phyloP scores from a whole-genome alignment of 1,139 yeast genomes.

The Sugiyamaella neomexicana region DNA sequence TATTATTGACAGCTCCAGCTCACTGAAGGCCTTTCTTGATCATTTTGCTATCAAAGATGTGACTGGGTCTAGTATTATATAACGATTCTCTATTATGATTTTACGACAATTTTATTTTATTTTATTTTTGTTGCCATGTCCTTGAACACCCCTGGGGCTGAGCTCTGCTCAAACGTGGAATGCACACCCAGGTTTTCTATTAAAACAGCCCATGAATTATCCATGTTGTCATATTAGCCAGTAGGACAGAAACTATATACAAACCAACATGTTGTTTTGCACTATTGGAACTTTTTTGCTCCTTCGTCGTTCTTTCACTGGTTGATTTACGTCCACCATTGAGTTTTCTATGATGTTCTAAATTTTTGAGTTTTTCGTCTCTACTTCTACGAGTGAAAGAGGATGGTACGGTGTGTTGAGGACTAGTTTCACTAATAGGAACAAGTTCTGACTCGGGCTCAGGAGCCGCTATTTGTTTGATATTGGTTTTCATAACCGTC shows the following conservation, averaged over 20 bases:
- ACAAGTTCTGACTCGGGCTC: constrained; percentile 1
- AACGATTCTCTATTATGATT: not conserved
- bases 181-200: not conserved
- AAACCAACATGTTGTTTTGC: not conserved
- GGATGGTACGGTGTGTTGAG: constrained; percentile 1
- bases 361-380: constrained; percentile 5
- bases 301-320: not conserved
- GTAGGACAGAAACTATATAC: not conserved
- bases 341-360: constrained; percentile 5
- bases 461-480: not conserved
- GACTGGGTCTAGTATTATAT: not conserved
- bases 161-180: not conserved
- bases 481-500: not conserved
- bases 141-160: not conserved
- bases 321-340: not conserved
- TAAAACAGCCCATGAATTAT: not conserved
- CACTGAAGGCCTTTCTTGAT: not conserved
- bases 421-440: not conserved
- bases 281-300: not conserved
- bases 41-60: constrained; percentile 3
- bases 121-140: not conserved
- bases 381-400: constrained; percentile 8
- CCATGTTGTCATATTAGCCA: not conserved
- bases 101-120: not conserved
- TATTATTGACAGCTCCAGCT: constrained; percentile 4